Evolutionary conservation across 1,139 yeast genomes (phyloP).

Genomic region (Lodderomyces parapsilosis): DNA sequence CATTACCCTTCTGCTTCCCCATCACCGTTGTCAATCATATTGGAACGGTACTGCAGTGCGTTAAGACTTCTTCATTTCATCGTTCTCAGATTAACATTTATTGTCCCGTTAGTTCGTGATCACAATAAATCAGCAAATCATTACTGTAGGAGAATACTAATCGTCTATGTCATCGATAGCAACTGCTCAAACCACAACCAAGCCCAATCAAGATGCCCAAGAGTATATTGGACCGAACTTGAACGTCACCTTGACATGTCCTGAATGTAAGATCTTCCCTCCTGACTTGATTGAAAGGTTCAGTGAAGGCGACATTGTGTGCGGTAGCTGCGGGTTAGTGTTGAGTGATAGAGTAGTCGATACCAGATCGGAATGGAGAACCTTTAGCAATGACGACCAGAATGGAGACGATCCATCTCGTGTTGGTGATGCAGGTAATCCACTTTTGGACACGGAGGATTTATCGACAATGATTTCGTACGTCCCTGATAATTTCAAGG

Average conservation of each 20-base stretch:
- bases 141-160: conserved; percentile 1
- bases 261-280: conserved; percentile 93
- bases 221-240: conserved; percentile 65
- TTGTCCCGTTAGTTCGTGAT: conserved; percentile 17
- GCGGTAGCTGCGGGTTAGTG: conserved; percentile 95
- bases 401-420: conserved; percentile 98
- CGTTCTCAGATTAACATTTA: conserved; percentile 5
- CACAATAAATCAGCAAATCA: conserved; percentile 11
- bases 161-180: conserved; percentile 8
- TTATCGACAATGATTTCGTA: conserved; percentile 90
- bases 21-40: conserved; percentile 1
- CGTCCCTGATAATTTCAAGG: conserved; percentile 71
- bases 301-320: conserved; percentile 96
- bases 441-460: conserved; percentile 86
- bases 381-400: conserved; percentile 94
- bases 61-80: conserved; percentile 1
- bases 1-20: conserved; percentile 1
- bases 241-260: conserved; percentile 88
- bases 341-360: conserved; percentile 91
- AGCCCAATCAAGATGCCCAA: conserved; percentile 10
- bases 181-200: conserved; percentile 10
- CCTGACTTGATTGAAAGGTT: conserved; percentile 94
- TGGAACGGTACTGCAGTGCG: conserved; percentile 1
- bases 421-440: conserved; percentile 99
- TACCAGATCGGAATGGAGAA: conserved; percentile 98